A percentile compares a stretch with the other conserved stretches of the same genome.
These are phyloP conservation scores for Medicago lupulina DNA, from an alignment of 306 rosid genomes.

Conservation along the genomic window DNA sequence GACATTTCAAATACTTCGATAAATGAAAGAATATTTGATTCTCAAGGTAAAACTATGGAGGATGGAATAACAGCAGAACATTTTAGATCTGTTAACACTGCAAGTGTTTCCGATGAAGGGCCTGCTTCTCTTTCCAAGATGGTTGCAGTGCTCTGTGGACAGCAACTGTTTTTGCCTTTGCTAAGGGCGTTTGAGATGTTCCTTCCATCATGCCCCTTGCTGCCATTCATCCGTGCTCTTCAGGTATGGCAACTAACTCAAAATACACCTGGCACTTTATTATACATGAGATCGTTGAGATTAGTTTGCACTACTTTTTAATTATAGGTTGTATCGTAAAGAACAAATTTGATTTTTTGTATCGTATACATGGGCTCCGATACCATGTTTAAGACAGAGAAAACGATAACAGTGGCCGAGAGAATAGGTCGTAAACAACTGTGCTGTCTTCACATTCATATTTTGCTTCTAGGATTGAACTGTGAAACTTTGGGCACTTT, in stretches of 20 bases:
- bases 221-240: constrained; percentile 92
- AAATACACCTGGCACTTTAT: constrained; percentile 34
- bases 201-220: constrained; percentile 90
- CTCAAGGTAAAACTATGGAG: constrained; percentile 48
- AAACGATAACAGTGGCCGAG: too few relatives aligned
- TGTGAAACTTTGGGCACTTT: too few relatives aligned
- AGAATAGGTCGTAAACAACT: too few relatives aligned
- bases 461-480: too few relatives aligned
- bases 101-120: constrained; percentile 68
- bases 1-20: constrained; percentile 51
- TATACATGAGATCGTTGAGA: constrained; percentile 11
- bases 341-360: not conserved
- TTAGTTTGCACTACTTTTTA: not conserved
- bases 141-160: constrained; percentile 96
- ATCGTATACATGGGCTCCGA: too few relatives aligned
- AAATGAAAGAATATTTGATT: constrained; percentile 52
- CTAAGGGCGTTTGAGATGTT: constrained; percentile 96
- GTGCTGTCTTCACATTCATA: too few relatives aligned
- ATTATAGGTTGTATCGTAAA: constrained; percentile 2
- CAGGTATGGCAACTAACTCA: constrained; percentile 66
- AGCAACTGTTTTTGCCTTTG: constrained; percentile 83
- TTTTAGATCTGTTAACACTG: constrained; percentile 36
- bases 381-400: too few relatives aligned
- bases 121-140: constrained; percentile 81
- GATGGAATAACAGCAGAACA: constrained; percentile 56